Percentiles rank a stretch among this genome's conserved stretches.
Evolutionary conservation across 1,284 basidiomycete species (phyloP).

Genomic region (Wolfiporia cocos): DNA sequence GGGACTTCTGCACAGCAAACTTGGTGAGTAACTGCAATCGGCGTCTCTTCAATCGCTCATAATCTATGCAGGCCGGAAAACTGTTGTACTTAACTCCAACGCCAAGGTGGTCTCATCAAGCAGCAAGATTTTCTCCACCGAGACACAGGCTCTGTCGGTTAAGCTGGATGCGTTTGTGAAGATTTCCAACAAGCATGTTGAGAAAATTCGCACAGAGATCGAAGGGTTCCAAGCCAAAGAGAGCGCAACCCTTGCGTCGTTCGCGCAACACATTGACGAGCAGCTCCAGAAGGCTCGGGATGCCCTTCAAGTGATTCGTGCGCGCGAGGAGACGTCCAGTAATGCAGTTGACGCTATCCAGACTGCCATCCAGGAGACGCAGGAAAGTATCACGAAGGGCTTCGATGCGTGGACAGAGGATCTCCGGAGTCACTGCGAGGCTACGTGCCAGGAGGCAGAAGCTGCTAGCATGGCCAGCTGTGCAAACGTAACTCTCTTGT

Average conservation of each 20-base stretch:
- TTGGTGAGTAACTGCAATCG: constrained; percentile 47
- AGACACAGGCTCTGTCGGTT: constrained; percentile 46
- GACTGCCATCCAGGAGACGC: constrained; percentile 42
- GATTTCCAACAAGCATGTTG: constrained; percentile 44
- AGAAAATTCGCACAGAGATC: constrained; percentile 49
- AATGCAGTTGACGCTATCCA: constrained; percentile 46
- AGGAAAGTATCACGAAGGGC: constrained; percentile 45
- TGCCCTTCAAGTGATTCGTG: constrained; percentile 52
- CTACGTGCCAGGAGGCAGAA: constrained; percentile 41
- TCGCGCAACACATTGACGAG: constrained; percentile 52
- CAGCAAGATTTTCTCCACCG: constrained; percentile 48
- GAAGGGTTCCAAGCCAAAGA: constrained; percentile 54
- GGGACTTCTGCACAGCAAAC: constrained; percentile 73
- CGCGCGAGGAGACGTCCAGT: constrained; percentile 48
- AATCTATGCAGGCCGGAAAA: constrained; percentile 60
- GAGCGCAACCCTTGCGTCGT: constrained; percentile 43
- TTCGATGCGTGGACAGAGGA: constrained; percentile 49
- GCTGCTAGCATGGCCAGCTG: constrained; percentile 38
- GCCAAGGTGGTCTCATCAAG: constrained; percentile 58
- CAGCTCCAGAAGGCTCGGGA: constrained; percentile 54
- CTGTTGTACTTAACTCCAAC: constrained; percentile 62
- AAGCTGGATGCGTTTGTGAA: constrained; percentile 62
- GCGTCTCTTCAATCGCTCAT: constrained; percentile 7
- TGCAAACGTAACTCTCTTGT: constrained; percentile 29
- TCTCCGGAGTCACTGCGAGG: constrained; percentile 42